Conservation (phyloP, 148 eudicot genomes). For the Tetragonia tetragonoides region DNA sequence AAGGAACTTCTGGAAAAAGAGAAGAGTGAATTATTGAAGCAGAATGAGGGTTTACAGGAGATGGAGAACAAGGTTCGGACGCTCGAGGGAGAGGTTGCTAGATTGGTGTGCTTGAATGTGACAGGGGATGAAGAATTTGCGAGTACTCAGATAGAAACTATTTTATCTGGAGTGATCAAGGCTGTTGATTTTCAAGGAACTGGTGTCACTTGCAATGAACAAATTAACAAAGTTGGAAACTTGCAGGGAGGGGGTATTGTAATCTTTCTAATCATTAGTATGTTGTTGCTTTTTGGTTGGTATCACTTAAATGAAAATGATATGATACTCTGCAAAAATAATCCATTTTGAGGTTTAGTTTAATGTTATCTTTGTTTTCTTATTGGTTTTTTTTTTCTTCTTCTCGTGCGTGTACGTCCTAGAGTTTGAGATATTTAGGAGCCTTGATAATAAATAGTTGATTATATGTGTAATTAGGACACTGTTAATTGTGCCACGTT, state of each 20-base stretch:
- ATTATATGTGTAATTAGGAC: no score
- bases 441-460: no score
- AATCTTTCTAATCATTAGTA: no score
- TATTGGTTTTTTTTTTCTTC: not conserved
- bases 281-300: no score
- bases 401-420: no score
- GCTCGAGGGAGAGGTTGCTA: constrained; percentile 22
- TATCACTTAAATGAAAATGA: no score
- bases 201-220: constrained; percentile 1
- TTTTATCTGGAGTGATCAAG: constrained; percentile 2
- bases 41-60: constrained; percentile 15
- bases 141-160: not conserved
- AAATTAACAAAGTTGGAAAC: not conserved
- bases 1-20: not conserved
- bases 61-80: constrained; percentile 12
- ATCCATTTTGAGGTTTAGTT: not conserved
- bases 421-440: no score
- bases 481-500: no score
- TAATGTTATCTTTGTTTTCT: not conserved
- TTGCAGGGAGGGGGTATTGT: constrained; percentile 17
- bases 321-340: not conserved
- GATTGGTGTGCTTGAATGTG: not conserved
- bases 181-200: constrained; percentile 10
- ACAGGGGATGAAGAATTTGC: not conserved
- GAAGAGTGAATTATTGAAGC: not conserved